Evolutionary conservation across 257 asterid species (phyloP).

Genomic region (Penstemon newberryi): DNA sequence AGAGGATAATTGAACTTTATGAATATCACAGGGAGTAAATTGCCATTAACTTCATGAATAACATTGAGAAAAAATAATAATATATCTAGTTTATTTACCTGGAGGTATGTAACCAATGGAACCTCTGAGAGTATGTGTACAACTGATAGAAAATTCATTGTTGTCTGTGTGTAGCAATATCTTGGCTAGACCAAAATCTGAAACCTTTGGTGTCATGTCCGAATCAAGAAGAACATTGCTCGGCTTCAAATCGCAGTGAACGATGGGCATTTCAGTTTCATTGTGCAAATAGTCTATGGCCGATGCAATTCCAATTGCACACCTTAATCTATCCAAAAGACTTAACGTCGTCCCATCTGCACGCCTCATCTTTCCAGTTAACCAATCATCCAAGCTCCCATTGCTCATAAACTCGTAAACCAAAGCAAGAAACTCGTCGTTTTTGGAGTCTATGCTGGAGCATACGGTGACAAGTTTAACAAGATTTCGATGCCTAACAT

Average conservation of each 20-base stretch:
- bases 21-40: no score
- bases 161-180: constrained; percentile 30
- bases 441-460: constrained; percentile 5
- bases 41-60: no score
- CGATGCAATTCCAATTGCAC: constrained; percentile 46
- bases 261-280: constrained; percentile 41
- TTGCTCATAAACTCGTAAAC: constrained; percentile 59
- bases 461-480: constrained; percentile 51
- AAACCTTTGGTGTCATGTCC: constrained; percentile 58
- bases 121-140: constrained; percentile 52
- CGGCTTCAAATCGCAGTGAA: constrained; percentile 68
- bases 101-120: constrained; percentile 77
- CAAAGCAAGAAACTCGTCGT: constrained; percentile 50
- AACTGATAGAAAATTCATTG: constrained; percentile 30
- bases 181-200: constrained; percentile 65
- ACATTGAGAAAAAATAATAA: no score
- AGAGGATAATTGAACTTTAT: no score
- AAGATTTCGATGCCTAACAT: constrained; percentile 60
- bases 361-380: constrained; percentile 39
- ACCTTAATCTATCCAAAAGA: constrained; percentile 37
- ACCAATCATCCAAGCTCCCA: constrained; percentile 68
- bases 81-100: constrained; percentile 45
- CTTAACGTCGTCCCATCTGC: constrained; percentile 25
- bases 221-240: constrained; percentile 55
- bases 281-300: constrained; percentile 58